phyloP scores from a whole-genome alignment of 2,329 filamentous ascomycete species.

The Beauveria sp. region DNA sequence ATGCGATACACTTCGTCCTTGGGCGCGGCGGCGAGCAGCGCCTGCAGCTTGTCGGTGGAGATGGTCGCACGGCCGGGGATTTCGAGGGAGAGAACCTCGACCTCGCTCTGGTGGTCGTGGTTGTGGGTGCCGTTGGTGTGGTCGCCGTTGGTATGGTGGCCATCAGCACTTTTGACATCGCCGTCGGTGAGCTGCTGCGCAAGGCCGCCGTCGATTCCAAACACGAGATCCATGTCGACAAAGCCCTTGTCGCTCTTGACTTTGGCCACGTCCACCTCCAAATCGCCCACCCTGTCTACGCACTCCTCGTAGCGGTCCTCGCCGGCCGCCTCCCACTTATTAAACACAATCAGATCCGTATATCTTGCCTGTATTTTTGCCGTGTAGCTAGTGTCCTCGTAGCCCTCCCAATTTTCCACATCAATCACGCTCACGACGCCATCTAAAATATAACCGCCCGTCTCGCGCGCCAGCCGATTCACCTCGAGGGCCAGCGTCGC shows the following conservation, averaged over 20 bases:
- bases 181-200: constrained; percentile 46
- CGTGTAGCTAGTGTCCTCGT: constrained; percentile 85
- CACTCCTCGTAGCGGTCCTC: constrained; percentile 72
- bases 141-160: constrained; percentile 24
- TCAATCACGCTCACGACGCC: constrained; percentile 87
- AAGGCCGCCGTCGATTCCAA: constrained; percentile 81
- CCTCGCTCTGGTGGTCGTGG: constrained; percentile 67
- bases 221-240: constrained; percentile 70
- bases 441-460: constrained; percentile 65
- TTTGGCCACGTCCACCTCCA: constrained; percentile 73
- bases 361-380: constrained; percentile 82
- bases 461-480: constrained; percentile 67
- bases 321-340: constrained; percentile 78
- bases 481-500: constrained; percentile 87
- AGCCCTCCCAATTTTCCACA: constrained; percentile 91
- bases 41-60: constrained; percentile 55
- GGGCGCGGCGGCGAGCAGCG: constrained; percentile 63
- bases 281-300: constrained; percentile 68
- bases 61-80: constrained; percentile 40
- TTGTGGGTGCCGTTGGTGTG: constrained; percentile 24
- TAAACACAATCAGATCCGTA: constrained; percentile 84
- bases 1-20: constrained; percentile 96
- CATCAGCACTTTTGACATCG: constrained; percentile 24
- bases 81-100: constrained; percentile 83
- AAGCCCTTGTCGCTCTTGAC: constrained; percentile 77